Conservation (phyloP, 73 alveolate genomes). For the Blepharisma japonicum region DNA sequence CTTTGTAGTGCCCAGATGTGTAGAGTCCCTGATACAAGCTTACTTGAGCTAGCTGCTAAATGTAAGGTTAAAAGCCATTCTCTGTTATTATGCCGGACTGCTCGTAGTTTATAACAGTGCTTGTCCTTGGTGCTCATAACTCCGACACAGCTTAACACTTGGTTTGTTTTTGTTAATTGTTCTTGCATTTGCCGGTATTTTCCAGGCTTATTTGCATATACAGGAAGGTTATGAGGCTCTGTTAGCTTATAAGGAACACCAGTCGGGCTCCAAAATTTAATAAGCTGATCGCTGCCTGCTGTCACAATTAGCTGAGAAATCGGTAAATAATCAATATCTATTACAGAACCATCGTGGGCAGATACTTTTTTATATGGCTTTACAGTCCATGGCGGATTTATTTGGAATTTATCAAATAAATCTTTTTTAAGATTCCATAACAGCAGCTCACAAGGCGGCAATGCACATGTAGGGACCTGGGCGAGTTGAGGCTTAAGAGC, state of each 20-base stretch:
- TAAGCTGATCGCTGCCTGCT: slow-evolving; percentile 35
- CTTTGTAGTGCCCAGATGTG: neutral
- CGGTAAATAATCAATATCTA: slow-evolving; percentile 41
- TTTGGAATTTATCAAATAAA: slow-evolving; percentile 45
- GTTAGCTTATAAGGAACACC: slow-evolving; percentile 33
- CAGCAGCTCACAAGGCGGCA: slow-evolving; percentile 36
- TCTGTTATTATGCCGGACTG: neutral
- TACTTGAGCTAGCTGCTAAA: neutral
- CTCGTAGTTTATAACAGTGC: neutral
- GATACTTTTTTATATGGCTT: slow-evolving; percentile 35
- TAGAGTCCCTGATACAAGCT: neutral
- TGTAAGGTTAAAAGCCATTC: slow-evolving; percentile 1
- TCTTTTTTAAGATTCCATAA: slow-evolving; percentile 57
- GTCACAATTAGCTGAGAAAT: slow-evolving; percentile 39
- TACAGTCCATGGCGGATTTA: slow-evolving; percentile 58
- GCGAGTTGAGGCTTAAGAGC: neutral
- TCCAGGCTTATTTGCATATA: slow-evolving; percentile 49
- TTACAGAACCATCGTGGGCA: slow-evolving; percentile 50
- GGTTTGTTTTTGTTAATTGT: slow-evolving; percentile 38
- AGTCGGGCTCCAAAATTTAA: slow-evolving; percentile 52
- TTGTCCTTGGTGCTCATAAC: neutral
- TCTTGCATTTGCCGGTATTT: slow-evolving; percentile 38
- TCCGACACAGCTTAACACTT: neutral
- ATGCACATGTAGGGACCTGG: neutral
- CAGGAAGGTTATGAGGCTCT: slow-evolving; percentile 53